These are phyloP conservation scores for Aspergillus pseudonomiae DNA, from an alignment of 2,329 filamentous ascomycete species.

Conservation along the genomic window DNA sequence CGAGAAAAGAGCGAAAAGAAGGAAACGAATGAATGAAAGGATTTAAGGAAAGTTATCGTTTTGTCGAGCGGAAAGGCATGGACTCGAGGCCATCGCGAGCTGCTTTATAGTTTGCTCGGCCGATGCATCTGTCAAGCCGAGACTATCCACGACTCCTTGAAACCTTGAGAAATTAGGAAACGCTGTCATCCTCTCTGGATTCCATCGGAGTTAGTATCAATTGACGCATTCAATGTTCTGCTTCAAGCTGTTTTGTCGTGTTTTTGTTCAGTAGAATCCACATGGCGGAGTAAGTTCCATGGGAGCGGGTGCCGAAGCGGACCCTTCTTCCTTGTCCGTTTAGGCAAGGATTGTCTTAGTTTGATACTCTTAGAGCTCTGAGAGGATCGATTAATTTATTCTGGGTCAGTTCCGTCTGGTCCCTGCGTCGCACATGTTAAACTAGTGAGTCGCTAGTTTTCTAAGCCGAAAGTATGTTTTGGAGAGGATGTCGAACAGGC, in stretches of 20 bases:
- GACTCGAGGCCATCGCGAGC: neutral
- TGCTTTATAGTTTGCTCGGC: neutral
- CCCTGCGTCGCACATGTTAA: neutral
- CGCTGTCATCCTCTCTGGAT: neutral
- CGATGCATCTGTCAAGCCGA: neutral
- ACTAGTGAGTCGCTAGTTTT: neutral
- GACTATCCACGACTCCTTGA: neutral
- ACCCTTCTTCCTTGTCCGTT: neutral
- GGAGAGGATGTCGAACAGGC: neutral
- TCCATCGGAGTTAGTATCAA: neutral
- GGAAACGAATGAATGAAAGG: neutral
- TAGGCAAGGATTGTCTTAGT: neutral
- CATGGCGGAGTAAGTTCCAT: neutral
- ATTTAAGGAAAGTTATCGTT: neutral
- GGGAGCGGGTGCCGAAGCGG: neutral
- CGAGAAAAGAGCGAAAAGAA: neutral
- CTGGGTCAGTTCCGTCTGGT: neutral
- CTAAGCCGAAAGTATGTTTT: neutral
- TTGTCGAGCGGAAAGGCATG: neutral
- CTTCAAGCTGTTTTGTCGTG: neutral
- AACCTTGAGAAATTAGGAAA: neutral
- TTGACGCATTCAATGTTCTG: neutral
- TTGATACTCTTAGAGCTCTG: neutral
- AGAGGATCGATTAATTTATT: no score
- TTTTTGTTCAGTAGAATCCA: neutral